phyloP scores from a whole-genome alignment of 2,329 filamentous ascomycete species.

The Clonostachys rosea region DNA sequence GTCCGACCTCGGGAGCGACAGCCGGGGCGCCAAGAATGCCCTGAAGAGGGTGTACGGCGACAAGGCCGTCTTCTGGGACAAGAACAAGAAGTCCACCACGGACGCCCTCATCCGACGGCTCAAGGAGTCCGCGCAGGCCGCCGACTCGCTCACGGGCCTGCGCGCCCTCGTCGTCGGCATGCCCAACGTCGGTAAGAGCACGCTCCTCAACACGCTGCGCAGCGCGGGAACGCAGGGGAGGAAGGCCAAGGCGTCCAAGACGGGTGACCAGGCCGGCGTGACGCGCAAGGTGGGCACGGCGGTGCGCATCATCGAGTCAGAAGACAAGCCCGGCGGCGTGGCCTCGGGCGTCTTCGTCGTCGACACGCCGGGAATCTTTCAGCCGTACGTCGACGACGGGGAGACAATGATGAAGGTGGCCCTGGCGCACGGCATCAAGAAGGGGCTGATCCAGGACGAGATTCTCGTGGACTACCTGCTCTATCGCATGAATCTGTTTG shows the following conservation, averaged over 20 bases:
- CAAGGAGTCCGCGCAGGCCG: conserved; percentile 17
- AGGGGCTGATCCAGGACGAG: conserved; percentile 73
- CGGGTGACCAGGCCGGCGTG: conserved; percentile 83
- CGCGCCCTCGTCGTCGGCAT: conserved; percentile 89
- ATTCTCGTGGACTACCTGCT: conserved; percentile 88
- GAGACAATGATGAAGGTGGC: conserved; percentile 95
- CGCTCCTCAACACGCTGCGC: conserved; percentile 84
- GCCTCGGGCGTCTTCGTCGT: conserved; percentile 72
- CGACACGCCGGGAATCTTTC: conserved; percentile 93
- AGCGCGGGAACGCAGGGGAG: conserved; percentile 50
- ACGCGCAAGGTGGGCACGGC: conserved; percentile 80
- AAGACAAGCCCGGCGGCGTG: conserved; percentile 30
- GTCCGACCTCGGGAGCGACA: conserved; percentile 60
- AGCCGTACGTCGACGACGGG: conserved; percentile 81
- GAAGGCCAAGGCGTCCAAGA: conserved; percentile 65
- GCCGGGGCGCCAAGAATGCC: conserved; percentile 12
- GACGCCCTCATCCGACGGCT: conserved; percentile 30
- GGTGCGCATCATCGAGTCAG: conserved; percentile 64
- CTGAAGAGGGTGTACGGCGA: conserved; percentile 26
- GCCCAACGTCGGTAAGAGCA: conserved; percentile 96
- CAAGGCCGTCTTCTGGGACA: conserved; percentile 37
- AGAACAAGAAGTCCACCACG: conserved; percentile 24
- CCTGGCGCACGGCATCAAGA: conserved; percentile 85
- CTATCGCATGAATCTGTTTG: conserved; percentile 70
- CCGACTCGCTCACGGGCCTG: conserved; percentile 69